phyloP scores from a whole-genome alignment of 495 filamentous ascomycete species.

The Rusavskia elegans region DNA sequence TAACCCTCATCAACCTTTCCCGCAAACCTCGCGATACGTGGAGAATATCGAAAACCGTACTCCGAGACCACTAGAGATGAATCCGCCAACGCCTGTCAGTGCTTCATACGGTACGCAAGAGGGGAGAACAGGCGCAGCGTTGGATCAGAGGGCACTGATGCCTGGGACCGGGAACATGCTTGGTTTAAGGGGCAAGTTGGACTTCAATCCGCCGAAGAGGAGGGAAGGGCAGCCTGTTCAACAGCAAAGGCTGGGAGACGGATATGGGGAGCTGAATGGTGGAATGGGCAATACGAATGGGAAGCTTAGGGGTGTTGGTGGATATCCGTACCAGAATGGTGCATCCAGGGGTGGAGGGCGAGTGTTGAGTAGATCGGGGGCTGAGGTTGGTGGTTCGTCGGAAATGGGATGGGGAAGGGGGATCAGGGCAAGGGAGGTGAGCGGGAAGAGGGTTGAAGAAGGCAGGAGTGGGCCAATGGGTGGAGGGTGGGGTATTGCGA shows the following conservation, averaged over 20 bases:
- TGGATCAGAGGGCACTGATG: conserved; percentile 5
- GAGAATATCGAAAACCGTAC: conserved; percentile 19
- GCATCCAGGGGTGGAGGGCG: neutral
- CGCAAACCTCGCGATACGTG: conserved; percentile 19
- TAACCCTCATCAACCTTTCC: conserved; percentile 27
- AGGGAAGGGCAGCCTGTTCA: neutral
- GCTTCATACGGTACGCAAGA: conserved; percentile 4
- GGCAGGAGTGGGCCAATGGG: conserved; percentile 36
- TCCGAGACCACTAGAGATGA: conserved; percentile 27
- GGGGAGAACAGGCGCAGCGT: conserved; percentile 12
- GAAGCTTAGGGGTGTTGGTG: no score
- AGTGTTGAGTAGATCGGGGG: conserved; percentile 15
- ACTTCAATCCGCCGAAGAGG: neutral
- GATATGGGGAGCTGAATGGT: no score
- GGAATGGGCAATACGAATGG: no score
- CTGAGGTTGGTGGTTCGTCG: conserved; percentile 4
- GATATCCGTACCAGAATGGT: neutral
- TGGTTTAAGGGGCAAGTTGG: conserved; percentile 13
- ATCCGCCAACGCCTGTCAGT: conserved; percentile 36
- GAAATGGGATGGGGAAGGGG: conserved; percentile 17
- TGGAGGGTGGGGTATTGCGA: neutral
- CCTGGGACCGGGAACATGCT: conserved; percentile 9
- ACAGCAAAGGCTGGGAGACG: no score
- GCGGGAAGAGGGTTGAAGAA: conserved; percentile 76
- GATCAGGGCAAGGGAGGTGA: conserved; percentile 48